These are phyloP conservation scores for Imleria badia DNA, from an alignment of 768 basidiomycete species.

Conservation along the genomic window DNA sequence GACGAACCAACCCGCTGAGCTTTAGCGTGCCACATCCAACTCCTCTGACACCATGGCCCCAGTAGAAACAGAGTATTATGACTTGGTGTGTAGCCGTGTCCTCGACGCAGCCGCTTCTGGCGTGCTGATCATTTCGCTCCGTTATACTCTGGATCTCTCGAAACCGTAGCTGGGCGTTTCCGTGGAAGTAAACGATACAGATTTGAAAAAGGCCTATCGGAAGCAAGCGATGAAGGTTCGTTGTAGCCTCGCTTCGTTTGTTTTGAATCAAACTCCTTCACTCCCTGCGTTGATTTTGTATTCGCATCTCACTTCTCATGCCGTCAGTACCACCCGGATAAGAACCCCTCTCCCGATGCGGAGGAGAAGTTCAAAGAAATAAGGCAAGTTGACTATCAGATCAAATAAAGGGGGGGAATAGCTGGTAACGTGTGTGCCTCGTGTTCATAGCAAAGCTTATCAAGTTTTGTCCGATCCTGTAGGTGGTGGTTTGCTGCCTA, in stretches of 20 bases:
- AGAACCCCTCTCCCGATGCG: slow-evolving; percentile 89
- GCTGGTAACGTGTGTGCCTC: slow-evolving; percentile 18
- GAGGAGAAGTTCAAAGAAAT: slow-evolving; percentile 98
- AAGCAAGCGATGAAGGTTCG: slow-evolving; percentile 90
- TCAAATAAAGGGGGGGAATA: slow-evolving; percentile 9
- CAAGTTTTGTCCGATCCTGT: slow-evolving; percentile 87
- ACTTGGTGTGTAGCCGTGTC: slow-evolving; percentile 53
- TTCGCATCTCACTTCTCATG: neutral
- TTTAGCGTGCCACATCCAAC: neutral
- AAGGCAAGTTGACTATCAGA: slow-evolving; percentile 49
- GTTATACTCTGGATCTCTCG: neutral
- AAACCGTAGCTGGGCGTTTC: slow-evolving; percentile 61
- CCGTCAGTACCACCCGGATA: slow-evolving; percentile 90
- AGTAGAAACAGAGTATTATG: slow-evolving; percentile 89
- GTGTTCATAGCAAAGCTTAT: slow-evolving; percentile 78
- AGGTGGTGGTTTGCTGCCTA: slow-evolving; percentile 29
- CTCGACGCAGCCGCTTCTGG: neutral
- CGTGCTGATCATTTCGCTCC: neutral
- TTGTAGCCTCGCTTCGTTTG: slow-evolving; percentile 2
- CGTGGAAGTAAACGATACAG: slow-evolving; percentile 72
- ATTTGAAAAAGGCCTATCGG: slow-evolving; percentile 92
- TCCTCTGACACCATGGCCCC: slow-evolving; percentile 59
- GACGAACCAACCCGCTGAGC: slow-evolving; percentile 1
- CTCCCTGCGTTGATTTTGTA: neutral
- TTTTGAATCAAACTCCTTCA: neutral